A percentile compares a stretch with the other conserved stretches of the same genome.
These are phyloP conservation scores for Thymus mandschuricus DNA, from an alignment of 257 asterid genomes.

Conservation along the genomic window DNA sequence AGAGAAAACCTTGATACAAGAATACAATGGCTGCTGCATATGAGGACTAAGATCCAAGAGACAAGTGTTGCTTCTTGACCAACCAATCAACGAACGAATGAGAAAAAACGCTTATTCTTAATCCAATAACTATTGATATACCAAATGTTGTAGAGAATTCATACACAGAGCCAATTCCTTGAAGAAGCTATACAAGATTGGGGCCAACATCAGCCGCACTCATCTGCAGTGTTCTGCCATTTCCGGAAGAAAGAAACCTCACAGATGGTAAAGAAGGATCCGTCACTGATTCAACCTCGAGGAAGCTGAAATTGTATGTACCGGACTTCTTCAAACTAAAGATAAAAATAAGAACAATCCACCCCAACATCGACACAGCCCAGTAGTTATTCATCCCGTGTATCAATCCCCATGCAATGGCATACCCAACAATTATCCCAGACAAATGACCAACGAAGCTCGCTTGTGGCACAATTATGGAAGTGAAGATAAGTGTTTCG, in stretches of 20 bases:
- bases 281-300: slow-evolving; percentile 81
- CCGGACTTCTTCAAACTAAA: slow-evolving; percentile 97
- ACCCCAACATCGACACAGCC: no score
- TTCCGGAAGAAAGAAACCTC: slow-evolving; percentile 67
- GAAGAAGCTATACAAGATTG: slow-evolving; percentile 62
- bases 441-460: slow-evolving; percentile 94
- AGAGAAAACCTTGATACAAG: slow-evolving; percentile 26
- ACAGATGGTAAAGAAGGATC: slow-evolving; percentile 88
- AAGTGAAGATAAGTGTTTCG: slow-evolving; percentile 87
- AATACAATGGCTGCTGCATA: slow-evolving; percentile 26
- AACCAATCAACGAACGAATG: no score
- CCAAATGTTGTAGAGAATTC: neutral
- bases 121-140: slow-evolving; percentile 23
- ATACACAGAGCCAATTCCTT: slow-evolving; percentile 19
- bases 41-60: slow-evolving; percentile 19
- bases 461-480: slow-evolving; percentile 95
- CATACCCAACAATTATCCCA: slow-evolving; percentile 79
- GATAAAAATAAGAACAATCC: no score
- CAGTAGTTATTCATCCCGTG: no score
- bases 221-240: slow-evolving; percentile 77
- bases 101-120: slow-evolving; percentile 17
- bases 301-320: slow-evolving; percentile 62
- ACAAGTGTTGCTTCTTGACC: no score
- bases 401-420: no score
- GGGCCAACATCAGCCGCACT: slow-evolving; percentile 56